Evolutionary conservation across 2,329 filamentous ascomycete genomes (phyloP).

Genomic region (Colletotrichum spinosum): DNA sequence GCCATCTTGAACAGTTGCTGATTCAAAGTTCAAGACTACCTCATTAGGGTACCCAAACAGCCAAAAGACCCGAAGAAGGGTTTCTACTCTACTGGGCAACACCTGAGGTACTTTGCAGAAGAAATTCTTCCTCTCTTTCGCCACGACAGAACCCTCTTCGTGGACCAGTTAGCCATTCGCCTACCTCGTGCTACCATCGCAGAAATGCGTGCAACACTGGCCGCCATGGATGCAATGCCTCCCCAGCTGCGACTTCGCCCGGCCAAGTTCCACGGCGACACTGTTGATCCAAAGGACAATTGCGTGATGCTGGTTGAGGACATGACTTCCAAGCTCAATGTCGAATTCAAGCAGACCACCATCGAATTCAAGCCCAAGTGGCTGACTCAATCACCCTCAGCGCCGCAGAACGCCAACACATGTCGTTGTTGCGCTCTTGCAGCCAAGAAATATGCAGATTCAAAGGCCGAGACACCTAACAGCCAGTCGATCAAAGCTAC

Average conservation of each 20-base stretch:
- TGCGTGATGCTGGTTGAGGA: conserved; percentile 77
- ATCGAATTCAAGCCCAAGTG: conserved; percentile 89
- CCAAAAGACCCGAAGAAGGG: conserved; percentile 44
- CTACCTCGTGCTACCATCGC: conserved; percentile 54
- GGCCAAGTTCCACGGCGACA: conserved; percentile 53
- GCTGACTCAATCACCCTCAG: conserved; percentile 80
- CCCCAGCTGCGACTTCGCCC: conserved; percentile 17
- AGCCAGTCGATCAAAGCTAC: too few species aligned
- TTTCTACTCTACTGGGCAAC: conserved; percentile 55
- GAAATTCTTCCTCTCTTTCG: conserved; percentile 67
- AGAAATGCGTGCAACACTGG: conserved; percentile 60
- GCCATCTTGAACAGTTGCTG: too few species aligned
- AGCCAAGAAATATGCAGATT: conserved; percentile 49
- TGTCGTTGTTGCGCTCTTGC: conserved; percentile 80
- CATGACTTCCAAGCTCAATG: conserved; percentile 63
- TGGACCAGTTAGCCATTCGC: conserved; percentile 65
- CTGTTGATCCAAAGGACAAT: not conserved
- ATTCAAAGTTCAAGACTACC: conserved; percentile 8
- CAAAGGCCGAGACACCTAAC: too few species aligned
- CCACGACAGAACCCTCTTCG: conserved; percentile 56
- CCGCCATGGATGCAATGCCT: conserved; percentile 53
- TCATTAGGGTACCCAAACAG: conserved; percentile 54
- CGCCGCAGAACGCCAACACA: conserved; percentile 69
- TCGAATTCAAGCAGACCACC: conserved; percentile 44
- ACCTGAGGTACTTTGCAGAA: conserved; percentile 60